Conservation (phyloP, 108 stramenopile species). For the Seminavis robusta region DNA sequence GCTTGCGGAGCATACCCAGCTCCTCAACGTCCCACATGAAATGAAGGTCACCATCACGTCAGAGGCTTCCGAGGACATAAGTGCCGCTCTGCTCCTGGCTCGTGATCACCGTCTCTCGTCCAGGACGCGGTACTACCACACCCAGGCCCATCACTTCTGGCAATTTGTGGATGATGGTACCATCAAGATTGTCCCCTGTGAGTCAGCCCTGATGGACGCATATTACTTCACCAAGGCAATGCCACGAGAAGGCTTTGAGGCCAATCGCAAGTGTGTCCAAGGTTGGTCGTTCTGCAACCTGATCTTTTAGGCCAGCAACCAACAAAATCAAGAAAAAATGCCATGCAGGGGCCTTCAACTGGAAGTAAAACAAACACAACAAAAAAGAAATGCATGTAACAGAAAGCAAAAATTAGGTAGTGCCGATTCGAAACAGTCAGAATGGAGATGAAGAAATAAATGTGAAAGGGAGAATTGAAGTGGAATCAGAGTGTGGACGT, state of each 20-base stretch:
- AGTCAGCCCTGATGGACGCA: no score
- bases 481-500: no score
- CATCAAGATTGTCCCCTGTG: conserved; percentile 1
- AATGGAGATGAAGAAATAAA: no score
- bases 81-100: conserved; percentile 8
- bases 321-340: no score
- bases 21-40: not conserved
- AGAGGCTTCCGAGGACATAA: conserved; percentile 36
- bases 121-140: conserved; percentile 31
- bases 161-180: not conserved
- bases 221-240: conserved; percentile 40
- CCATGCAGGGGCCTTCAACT: no score
- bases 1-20: conserved; percentile 1
- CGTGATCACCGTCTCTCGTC: not conserved
- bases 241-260: conserved; percentile 9
- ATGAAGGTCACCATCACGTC: not conserved
- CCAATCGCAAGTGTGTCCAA: conserved; percentile 8
- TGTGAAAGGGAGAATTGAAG: no score
- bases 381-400: no score
- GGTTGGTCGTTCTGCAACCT: conserved; percentile 15
- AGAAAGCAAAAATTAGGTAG: no score
- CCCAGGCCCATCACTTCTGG: conserved; percentile 27
- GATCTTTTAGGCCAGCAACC: no score
- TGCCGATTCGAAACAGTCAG: no score
- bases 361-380: no score